Evolutionary conservation across 2,329 filamentous ascomycete genomes (phyloP).

Genomic region (Phialocephala sp.): DNA sequence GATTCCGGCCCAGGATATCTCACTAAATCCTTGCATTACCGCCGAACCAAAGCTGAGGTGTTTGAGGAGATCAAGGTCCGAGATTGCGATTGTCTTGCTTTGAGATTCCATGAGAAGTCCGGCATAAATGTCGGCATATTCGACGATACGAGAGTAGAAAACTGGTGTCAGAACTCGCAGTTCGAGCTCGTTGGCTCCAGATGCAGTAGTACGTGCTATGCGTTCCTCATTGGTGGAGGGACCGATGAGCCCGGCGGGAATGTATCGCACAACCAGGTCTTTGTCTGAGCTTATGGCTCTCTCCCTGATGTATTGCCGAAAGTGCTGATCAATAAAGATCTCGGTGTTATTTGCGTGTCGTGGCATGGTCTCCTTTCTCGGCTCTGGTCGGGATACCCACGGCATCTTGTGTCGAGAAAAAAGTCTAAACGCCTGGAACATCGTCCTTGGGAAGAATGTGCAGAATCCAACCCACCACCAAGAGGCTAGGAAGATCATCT

Average conservation of each 20-base stretch:
- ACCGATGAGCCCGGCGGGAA: slow-evolving; percentile 53
- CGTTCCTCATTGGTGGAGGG: slow-evolving; percentile 44
- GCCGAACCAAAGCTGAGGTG: not conserved
- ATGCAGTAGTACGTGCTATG: slow-evolving; percentile 45
- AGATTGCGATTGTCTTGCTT: slow-evolving; percentile 28
- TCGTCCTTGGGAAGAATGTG: slow-evolving; percentile 68
- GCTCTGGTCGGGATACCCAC: slow-evolving; percentile 70
- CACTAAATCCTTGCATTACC: not conserved
- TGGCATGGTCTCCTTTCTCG: slow-evolving; percentile 59
- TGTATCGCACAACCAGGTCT: slow-evolving; percentile 58
- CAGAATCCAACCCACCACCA: slow-evolving; percentile 79
- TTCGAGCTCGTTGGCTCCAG: slow-evolving; percentile 48
- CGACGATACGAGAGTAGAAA: slow-evolving; percentile 71
- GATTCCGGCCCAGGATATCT: not conserved
- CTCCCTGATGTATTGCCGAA: slow-evolving; percentile 54
- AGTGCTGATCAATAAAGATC: slow-evolving; percentile 51
- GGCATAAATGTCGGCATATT: slow-evolving; percentile 51
- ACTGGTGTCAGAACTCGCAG: slow-evolving; percentile 66
- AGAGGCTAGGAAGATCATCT: slow-evolving; percentile 52
- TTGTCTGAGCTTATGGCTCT: slow-evolving; percentile 54
- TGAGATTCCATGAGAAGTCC: slow-evolving; percentile 18
- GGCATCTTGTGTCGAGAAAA: slow-evolving; percentile 63
- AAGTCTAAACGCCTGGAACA: slow-evolving; percentile 63
- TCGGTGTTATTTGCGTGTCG: slow-evolving; percentile 59
- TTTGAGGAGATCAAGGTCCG: slow-evolving; percentile 4